Evolutionary conservation across 306 rosid genomes (phyloP), one percentile per base, ranked within the genome.

Genomic region (Cajanus cajan): DNA sequence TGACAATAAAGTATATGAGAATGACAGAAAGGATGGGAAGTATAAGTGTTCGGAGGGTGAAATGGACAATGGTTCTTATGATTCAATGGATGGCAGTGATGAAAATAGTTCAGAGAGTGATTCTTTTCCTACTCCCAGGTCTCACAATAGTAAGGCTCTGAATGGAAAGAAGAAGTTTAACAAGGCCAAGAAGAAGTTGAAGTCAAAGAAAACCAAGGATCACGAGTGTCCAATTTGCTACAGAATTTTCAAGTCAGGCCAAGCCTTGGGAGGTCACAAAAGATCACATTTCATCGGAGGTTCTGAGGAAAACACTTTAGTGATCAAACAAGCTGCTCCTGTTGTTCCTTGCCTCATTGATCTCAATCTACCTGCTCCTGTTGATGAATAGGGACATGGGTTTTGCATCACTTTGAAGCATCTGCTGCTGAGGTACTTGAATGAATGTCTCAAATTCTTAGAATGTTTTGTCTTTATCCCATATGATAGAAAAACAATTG

Each of bases 211-310:
- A 77, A 87, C 80, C 72, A 87, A 19, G 82, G 94, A 86, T 15
- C 92, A 93, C 65, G 96, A 89, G 74, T 93, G 98, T 58, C 97
- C 92, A 54, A 81, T 92, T 43, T 93, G 98, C 87, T 87, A 75
- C 87, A 86, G 50, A 54, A 82, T 83, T 59, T 93, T 89, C 90
- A 71, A 48, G 84, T 91, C 98, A 37, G 97, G 98, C 36, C 98
- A 93, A 84, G 98, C 98, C 40, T 87, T 93, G 44, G 98, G 98
- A 4, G 98, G 98, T 28, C 98, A 93, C 84, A 93, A 93, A 82
- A 89, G 94, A 89, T 91, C 97, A 57, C 97, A 91, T 77, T 89
- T 88, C 57, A 79, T 85, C 59, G 94, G 93, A 48, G 92, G 97
- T 13, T 78, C 80, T 77, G 90, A 81, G 76, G 89, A 87, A 19